Evolutionary conservation across 73 alveolate genomes (phyloP), one percentile per base, ranked within the genome.

Genomic region (Paramecium biaurelia): DNA sequence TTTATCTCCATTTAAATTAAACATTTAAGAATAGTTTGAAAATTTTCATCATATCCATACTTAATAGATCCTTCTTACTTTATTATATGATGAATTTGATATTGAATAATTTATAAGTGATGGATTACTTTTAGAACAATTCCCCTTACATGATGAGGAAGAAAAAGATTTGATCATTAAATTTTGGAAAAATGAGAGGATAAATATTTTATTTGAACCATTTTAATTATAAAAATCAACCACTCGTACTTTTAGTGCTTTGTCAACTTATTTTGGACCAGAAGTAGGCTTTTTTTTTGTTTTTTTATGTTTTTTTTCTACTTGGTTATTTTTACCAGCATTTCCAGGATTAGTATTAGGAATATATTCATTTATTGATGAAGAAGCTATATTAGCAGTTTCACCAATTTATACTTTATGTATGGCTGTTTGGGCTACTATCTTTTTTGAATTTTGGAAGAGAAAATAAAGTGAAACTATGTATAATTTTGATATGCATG

Each of bases 381-480:
- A 26, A 30, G 84, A 63, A 63, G 84, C 45, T 7, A 63, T 26
- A 1, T 32, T 12, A 24, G 41, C 84, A 1, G 8, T 63, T 63
- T 15, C 59, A 12, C 87, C 87, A 12, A 35, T 37, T 5, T 74
- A 74, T 20, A 74, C 59, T 12, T 23, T 74, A 28, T 74, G 57
- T 20, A 34, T 74, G 57, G 87, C 67, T 15, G 84, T 63, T 63
- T 74, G 87, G 87, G 87, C 87, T 5, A 34, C 87, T 21, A 74
- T 74, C 37, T 74, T 74, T 74, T 74, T 74, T 35, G 87, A 74
- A 74, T 74, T 74, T 20, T 74, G 87, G 87, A 74, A 74, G 28
- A 74, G 87, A 63, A 63, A 74, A 41, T 74, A 74, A 74, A 74
- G 87, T 37, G 87, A 74, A 74, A 34, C 87, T 11, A 41, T 41